A percentile compares a stretch with the other conserved stretches of the same genome.
Evolutionary conservation across 148 eudicot genomes (phyloP).

Genomic region (Rhododendron ferrugineum): DNA sequence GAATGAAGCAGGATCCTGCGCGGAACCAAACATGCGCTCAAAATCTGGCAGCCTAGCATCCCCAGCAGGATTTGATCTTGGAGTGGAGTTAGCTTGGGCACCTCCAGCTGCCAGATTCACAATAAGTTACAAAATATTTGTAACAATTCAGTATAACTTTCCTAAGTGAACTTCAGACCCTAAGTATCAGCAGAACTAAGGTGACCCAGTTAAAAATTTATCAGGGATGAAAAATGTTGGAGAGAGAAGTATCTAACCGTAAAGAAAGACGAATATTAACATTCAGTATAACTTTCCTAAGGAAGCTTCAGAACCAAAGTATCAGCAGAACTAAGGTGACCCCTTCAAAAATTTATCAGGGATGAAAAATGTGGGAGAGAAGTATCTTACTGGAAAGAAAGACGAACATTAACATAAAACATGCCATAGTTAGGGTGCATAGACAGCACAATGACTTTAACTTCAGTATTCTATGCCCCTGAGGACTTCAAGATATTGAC

Average conservation of each 20-base stretch:
- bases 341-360: neutral
- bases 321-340: neutral
- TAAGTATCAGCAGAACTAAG: neutral
- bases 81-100: slow-evolving; percentile 24
- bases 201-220: neutral
- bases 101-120: slow-evolving; percentile 17
- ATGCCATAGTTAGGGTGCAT: neutral
- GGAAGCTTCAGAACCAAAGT: neutral
- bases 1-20: slow-evolving; percentile 27
- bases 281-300: neutral
- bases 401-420: neutral
- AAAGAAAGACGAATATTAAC: neutral
- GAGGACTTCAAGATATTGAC: neutral
- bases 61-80: slow-evolving; percentile 23
- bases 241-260: neutral
- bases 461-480: neutral
- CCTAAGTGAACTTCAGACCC: neutral
- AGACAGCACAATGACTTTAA: neutral
- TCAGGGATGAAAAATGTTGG: neutral
- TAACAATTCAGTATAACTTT: neutral
- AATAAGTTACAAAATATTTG: neutral
- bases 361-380: neutral
- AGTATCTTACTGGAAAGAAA: neutral
- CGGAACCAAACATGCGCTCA: slow-evolving; percentile 24
- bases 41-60: slow-evolving; percentile 28